Base-by-base conservation (phyloP, 306 rosid species). In the Inga laurina region DNA sequence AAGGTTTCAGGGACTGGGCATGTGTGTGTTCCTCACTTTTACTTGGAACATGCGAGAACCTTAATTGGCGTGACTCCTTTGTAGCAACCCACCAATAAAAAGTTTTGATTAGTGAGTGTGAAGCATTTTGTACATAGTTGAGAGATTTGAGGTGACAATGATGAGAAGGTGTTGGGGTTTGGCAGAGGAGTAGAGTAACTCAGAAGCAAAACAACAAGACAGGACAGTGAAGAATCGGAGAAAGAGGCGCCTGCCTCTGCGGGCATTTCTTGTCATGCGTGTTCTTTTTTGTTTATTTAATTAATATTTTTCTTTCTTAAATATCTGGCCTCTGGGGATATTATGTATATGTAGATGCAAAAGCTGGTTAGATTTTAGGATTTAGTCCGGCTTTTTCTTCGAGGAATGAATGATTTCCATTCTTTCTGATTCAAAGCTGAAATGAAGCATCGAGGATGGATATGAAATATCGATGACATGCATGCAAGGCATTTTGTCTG, bases 251-350 rank as follows among this genome's bases (percentile, higher is more conserved):
- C 74, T 24, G 71, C 57, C 79, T 13, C 81, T 69, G 72, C 24
- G 68, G 56, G 73, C 79, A 67, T 74, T 19, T 78, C 81, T 69
- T 30, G 71, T 56, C 81, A 78, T 66, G 84, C 74, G 81, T 56
- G 45, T 35, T 44, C 30, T 15, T 43, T 37, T 11, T 32, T 14
- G 37, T 81, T 64, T 41, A 0, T 59, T 43, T n/a, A 24, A 56
- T n/a, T 12, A 21, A 56, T 56, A 8, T 21, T 21, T 56, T 21
- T 12, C 49, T 15, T 15, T n/a, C 13, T 44, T 10, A 4, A 44
- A 44, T 46, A 48, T 64, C 34, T 46, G 41, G 37, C 44, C 44
- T 16, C 52, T 18, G 43, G 10, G 1, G 2, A 24, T 8, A 15
- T 13, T 67, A 13, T 68, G 37, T 35, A 14, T 35, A 14, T 35